These are phyloP conservation scores for Colletotrichum sansevieriae DNA, from an alignment of 2,329 filamentous ascomycete species.

Conservation along the genomic window DNA sequence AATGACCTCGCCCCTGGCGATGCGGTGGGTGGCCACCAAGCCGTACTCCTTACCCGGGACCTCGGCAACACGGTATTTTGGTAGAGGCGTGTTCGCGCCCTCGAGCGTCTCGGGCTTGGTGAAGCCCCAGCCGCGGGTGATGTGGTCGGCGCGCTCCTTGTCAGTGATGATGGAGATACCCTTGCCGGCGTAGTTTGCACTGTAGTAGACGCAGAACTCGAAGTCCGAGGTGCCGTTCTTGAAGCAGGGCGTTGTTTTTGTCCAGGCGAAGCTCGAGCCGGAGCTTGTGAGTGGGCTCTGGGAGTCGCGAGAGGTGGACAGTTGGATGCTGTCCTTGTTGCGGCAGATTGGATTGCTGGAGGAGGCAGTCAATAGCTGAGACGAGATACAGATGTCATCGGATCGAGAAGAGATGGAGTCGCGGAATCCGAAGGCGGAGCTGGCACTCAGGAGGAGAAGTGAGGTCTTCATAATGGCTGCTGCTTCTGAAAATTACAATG, in stretches of 20 bases:
- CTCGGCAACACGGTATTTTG: slow-evolving; percentile 50
- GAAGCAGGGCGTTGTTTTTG: slow-evolving; percentile 33
- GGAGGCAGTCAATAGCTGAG: slow-evolving; percentile 38
- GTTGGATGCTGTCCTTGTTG: slow-evolving; percentile 42
- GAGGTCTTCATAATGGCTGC: slow-evolving; percentile 36
- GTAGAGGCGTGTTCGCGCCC: slow-evolving; percentile 44
- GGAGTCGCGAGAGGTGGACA: slow-evolving; percentile 27
- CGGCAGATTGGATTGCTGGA: slow-evolving; percentile 37
- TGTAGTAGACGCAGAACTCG: slow-evolving; percentile 53
- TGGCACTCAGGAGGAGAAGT: slow-evolving; percentile 18
- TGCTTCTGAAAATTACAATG: neutral
- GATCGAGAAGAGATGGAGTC: slow-evolving; percentile 39
- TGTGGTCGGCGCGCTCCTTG: slow-evolving; percentile 47
- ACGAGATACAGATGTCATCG: slow-evolving; percentile 41
- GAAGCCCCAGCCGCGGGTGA: slow-evolving; percentile 49
- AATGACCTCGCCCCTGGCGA: slow-evolving; percentile 54
- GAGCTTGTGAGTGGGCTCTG: slow-evolving; percentile 23
- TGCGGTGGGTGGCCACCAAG: slow-evolving; percentile 50
- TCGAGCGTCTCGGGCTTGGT: slow-evolving; percentile 43
- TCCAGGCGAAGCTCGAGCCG: slow-evolving; percentile 19
- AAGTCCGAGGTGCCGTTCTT: slow-evolving; percentile 34
- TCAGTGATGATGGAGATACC: slow-evolving; percentile 57
- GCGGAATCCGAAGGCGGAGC: slow-evolving; percentile 33
- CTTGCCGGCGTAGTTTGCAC: slow-evolving; percentile 51
- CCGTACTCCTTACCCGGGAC: slow-evolving; percentile 61